phyloP scores from a whole-genome alignment of 495 filamentous ascomycete genomes.

The Aspergillus sparsus region DNA sequence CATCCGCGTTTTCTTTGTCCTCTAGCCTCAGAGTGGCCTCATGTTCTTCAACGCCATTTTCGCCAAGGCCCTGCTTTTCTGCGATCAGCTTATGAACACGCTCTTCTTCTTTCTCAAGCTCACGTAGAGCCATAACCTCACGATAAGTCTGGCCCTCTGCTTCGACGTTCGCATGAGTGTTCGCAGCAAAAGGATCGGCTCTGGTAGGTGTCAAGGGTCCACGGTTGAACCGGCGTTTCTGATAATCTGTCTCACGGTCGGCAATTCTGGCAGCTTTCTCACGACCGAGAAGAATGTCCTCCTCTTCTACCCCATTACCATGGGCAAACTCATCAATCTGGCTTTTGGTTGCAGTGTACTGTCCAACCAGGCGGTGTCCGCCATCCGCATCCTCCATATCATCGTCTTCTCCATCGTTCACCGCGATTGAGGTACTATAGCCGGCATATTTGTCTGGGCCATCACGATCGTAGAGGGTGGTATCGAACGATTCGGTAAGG shows the following conservation, averaged over 20 bases:
- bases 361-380: slow-evolving; percentile 80
- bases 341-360: slow-evolving; percentile 89
- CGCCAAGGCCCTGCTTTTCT: slow-evolving; percentile 68
- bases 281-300: slow-evolving; percentile 82
- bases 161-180: slow-evolving; percentile 65
- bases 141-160: slow-evolving; percentile 78
- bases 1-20: slow-evolving; percentile 71
- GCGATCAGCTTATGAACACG: slow-evolving; percentile 79
- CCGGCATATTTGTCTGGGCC: slow-evolving; percentile 82
- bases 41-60: slow-evolving; percentile 60
- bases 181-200: slow-evolving; percentile 83
- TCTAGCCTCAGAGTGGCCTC: slow-evolving; percentile 70
- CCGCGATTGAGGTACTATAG: slow-evolving; percentile 86
- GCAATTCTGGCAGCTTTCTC: slow-evolving; percentile 89
- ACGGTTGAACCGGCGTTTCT: slow-evolving; percentile 89
- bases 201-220: slow-evolving; percentile 78
- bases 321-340: slow-evolving; percentile 94
- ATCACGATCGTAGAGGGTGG: slow-evolving; percentile 82
- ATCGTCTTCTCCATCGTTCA: slow-evolving; percentile 71
- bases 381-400: slow-evolving; percentile 78
- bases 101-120: slow-evolving; percentile 93
- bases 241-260: slow-evolving; percentile 94
- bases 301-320: slow-evolving; percentile 83
- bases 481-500: slow-evolving; percentile 93
- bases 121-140: slow-evolving; percentile 86